Evolutionary conservation across 129 eudicot species (phyloP).

Genomic region (Dittrichia graveolens): DNA sequence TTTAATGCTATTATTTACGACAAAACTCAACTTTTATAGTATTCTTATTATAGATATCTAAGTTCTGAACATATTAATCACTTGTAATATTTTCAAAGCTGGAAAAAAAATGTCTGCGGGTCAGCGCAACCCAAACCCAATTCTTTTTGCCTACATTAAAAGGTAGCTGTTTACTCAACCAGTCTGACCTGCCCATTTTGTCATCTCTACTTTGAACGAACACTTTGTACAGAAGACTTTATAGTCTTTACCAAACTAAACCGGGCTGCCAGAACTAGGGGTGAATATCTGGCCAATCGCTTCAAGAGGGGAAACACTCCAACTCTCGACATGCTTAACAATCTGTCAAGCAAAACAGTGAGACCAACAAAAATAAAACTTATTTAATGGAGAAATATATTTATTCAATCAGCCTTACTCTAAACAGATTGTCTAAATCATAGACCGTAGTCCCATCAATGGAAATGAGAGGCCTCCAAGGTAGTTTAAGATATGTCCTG

Average conservation of each 20-base stretch:
- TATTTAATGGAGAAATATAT: neutral
- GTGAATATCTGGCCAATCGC: conserved; percentile 89
- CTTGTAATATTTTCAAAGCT: no score
- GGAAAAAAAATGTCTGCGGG: no score
- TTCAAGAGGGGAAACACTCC: conserved; percentile 84
- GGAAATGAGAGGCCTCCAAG: conserved; percentile 84
- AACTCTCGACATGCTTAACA: conserved; percentile 82
- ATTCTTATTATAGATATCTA: no score
- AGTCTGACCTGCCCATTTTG: no score
- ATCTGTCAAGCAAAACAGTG: conserved; percentile 50
- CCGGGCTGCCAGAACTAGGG: conserved; percentile 36
- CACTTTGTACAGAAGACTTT: no score
- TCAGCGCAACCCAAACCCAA: no score
- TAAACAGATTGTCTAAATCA: conserved; percentile 54
- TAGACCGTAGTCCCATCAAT: conserved; percentile 80
- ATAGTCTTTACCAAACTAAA: conserved; percentile 22
- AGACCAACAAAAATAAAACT: conserved; percentile 12
- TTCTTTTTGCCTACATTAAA: no score
- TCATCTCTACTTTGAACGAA: no score
- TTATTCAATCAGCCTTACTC: conserved; percentile 39
- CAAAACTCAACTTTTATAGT: no score
- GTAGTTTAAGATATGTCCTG: conserved; percentile 92
- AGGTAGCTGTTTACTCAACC: no score
- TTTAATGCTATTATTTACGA: no score
- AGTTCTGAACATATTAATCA: no score